phyloP scores from a whole-genome alignment of 306 rosid species.

The Lotus japonicus region DNA sequence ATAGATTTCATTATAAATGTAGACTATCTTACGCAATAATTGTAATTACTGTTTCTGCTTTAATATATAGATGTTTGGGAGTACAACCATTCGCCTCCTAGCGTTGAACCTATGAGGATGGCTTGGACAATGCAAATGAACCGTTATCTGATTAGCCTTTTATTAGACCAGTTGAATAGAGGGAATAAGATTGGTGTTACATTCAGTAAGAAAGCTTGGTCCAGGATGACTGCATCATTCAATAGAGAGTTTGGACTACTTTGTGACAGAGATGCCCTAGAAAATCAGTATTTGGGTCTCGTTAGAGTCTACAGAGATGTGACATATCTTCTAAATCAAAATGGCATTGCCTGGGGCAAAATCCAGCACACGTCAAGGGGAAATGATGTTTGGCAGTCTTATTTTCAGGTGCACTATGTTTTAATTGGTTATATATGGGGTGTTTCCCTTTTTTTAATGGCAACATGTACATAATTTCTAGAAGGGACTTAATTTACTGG shows the following conservation, averaged over 20 bases:
- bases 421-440: neutral
- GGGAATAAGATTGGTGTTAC: slow-evolving; percentile 20
- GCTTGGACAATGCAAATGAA: slow-evolving; percentile 35
- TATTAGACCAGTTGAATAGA: slow-evolving; percentile 32
- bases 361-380: slow-evolving; percentile 5
- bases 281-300: slow-evolving; percentile 18
- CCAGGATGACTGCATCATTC: slow-evolving; percentile 28
- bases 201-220: slow-evolving; percentile 32
- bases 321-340: slow-evolving; percentile 6
- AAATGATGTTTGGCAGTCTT: slow-evolving; percentile 21
- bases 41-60: slow-evolving; percentile 2
- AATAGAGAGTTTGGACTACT: slow-evolving; percentile 16
- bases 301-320: slow-evolving; percentile 22
- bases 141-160: slow-evolving; percentile 21
- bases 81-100: slow-evolving; percentile 23
- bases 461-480: neutral
- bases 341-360: slow-evolving; percentile 21
- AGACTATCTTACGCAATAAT: neutral
- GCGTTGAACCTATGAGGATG: slow-evolving; percentile 9
- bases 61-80: slow-evolving; percentile 20
- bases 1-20: no score
- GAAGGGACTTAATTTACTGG: neutral
- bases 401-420: slow-evolving; percentile 26
- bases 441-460: neutral
- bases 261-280: slow-evolving; percentile 20